Base-by-base conservation (phyloP, 1,139 yeast species). In the Pichia cactophila region DNA sequence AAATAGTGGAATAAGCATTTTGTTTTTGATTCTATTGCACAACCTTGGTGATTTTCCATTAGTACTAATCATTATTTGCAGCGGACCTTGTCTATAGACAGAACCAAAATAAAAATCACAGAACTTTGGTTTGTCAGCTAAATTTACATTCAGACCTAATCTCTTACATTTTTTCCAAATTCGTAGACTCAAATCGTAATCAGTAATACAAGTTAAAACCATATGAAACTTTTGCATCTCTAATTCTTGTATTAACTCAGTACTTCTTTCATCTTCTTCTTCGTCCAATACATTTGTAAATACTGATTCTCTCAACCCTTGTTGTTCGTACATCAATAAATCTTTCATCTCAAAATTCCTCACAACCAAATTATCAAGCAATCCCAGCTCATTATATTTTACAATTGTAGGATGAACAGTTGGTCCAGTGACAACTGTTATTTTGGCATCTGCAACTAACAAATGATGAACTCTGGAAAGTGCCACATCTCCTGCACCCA, bases 61-160 rank as follows among this genome's bases (percentile, higher is more conserved):
- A 23, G 95, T 86, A 35, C 88, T 80, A 10, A 87, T 83, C 89
- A 87, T 83, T 35, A 87, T 76, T 61, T 86, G 95, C 46, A 87
- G 69, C 28, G 82, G 80, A n/a, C 89, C 95, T 54, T 78, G 79
- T 60, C 86, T 76, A 61, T 80, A 81, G 73, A 84, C 81, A 29
- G 90, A 79, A 1, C 95, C 95, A 65, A 86, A 87, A 68, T 86
- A 87, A 64, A 86, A 87, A 64, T 87, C 96, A 68, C 96, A 87
- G 54, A 81, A 69, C 16, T 78, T 77, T 2, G 95, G 95, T 54
- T 85, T 85, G 63, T 87, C 96, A 2, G 95, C 95, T 42, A 86
- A 83, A 62, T 87, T 87, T 36, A 85, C 89, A 17, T 87, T 86
- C 47, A 86, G 65, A 16, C 80, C 68, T 11, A 71, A 60, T 42